Evolutionary conservation across 1,139 yeast genomes (phyloP), one percentile per base, ranked within the genome.

Genomic region (Groenewaldozyma auringiensis): DNA sequence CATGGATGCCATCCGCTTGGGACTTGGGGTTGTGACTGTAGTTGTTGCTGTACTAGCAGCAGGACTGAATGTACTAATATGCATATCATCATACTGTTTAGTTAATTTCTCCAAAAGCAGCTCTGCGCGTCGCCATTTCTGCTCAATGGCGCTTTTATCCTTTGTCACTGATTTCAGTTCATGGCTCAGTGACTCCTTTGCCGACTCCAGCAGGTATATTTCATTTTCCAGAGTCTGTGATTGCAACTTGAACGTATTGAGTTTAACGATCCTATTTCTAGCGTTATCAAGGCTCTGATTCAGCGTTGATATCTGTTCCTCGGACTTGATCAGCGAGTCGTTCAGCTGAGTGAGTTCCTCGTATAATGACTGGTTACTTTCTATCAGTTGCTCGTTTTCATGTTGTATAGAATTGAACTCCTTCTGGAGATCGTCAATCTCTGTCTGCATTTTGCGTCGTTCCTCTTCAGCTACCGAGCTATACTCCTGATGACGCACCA

Each of bases 101-200:
- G 56, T 48, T 22, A 59, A 51, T 33, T 52, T 50, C 37, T 55
- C 58, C 4, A 57, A 48, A 21, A 50, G 44, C 21, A 54, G 45
- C 40, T 58, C 60, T 2, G 60, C 49, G 33, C 50, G 50, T 21
- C 53, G 45, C 56, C 58, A 53, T 29, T 52, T 42, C 8, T 47
- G 38, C 41, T 54, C 58, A 3, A 56, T 58, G 11, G 45, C 46
- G n/a, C 43, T 42, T 36, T 51, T 52, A 18, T 55, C 58, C 21
- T 48, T 43, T 18, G 41, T 35, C 14, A 50, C 48, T 11, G 42
- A 33, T n/a, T 47, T 42, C 6, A 53, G 48, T 37, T 58, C 59
- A 20, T 47, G 46, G 6, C 47, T 52, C 14, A 58, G 46, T 4
- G 47, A 42, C 33, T 57, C 58, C 17, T 57, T 47, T 11, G 50